Percentiles rank a stretch among this genome's conserved stretches.
phyloP scores from a whole-genome alignment of 352 stramenopile genomes.

The Pythium brassicae region DNA sequence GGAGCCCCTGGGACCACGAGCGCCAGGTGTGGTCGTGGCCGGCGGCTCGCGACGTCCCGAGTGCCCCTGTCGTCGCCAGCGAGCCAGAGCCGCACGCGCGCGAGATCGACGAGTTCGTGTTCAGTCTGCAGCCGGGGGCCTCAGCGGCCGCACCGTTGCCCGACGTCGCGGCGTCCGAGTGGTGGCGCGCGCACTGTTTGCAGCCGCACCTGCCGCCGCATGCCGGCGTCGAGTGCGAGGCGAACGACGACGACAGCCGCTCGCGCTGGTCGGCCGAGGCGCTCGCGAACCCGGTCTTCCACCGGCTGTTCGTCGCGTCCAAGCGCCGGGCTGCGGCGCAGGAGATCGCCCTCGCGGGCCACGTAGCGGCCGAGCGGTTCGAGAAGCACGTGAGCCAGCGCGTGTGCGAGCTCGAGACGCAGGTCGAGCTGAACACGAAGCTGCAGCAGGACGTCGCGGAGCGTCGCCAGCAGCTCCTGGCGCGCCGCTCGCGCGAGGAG shows the following conservation, averaged over 20 bases:
- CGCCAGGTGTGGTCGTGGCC: conserved; percentile 48
- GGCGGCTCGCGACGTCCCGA: background rate
- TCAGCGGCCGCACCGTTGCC: conserved; percentile 5
- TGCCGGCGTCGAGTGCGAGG: conserved; percentile 7
- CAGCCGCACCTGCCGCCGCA: conserved; percentile 29
- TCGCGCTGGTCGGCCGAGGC: conserved; percentile 35
- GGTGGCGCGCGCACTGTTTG: conserved; percentile 58
- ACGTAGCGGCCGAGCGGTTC: conserved; percentile 10
- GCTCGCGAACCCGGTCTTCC: conserved; percentile 45
- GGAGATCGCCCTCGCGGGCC: conserved; percentile 22
- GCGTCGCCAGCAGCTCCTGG: conserved; percentile 24
- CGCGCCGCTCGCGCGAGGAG: conserved; percentile 33
- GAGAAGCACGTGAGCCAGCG: conserved; percentile 34
- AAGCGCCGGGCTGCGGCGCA: conserved; percentile 12
- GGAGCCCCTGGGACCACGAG: conserved; percentile 45
- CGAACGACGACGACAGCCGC: conserved; percentile 13
- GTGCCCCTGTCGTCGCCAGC: background rate
- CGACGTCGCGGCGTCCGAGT: conserved; percentile 39
- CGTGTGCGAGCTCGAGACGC: conserved; percentile 37
- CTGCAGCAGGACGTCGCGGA: conserved; percentile 26
- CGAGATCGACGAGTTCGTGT: conserved; percentile 32
- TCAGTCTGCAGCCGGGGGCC: conserved; percentile 15
- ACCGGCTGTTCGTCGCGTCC: conserved; percentile 22
- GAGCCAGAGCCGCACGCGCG: background rate
- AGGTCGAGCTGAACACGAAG: conserved; percentile 59